These are phyloP conservation scores for Takashimella koratensis DNA, from an alignment of 1,284 basidiomycete species.

Conservation along the genomic window DNA sequence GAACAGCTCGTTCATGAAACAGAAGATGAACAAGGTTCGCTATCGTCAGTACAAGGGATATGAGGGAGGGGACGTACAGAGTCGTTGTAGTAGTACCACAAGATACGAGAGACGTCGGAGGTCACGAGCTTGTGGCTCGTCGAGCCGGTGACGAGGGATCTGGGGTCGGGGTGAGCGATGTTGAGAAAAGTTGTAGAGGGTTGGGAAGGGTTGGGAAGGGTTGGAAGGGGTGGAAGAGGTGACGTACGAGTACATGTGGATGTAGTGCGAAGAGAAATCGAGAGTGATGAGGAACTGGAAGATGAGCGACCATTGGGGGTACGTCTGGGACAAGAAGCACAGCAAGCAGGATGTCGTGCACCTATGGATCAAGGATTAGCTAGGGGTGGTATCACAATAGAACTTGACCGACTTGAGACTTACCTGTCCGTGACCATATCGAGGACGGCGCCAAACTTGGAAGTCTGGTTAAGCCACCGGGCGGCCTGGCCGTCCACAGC, in stretches of 20 bases:
- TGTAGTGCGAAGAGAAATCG: conserved; percentile 98
- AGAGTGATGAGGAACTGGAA: conserved; percentile 96
- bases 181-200: too few relatives aligned
- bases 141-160: conserved; percentile 89
- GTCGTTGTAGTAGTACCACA: conserved; percentile 93
- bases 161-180: conserved; percentile 47
- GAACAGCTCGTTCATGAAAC: conserved; percentile 96
- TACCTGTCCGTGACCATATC: conserved; percentile 99
- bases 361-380: conserved; percentile 56
- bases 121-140: conserved; percentile 88
- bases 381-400: conserved; percentile 1
- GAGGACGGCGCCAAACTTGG: conserved; percentile 94
- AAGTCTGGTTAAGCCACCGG: conserved; percentile 81
- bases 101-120: conserved; percentile 84
- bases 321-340: conserved; percentile 87
- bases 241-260: conserved; percentile 98
- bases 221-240: too few relatives aligned
- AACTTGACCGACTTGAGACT: conserved; percentile 24
- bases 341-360: conserved; percentile 95
- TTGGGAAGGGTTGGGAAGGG: too few relatives aligned
- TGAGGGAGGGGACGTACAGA: conserved; percentile 58
- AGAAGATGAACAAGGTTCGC: conserved; percentile 86
- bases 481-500: conserved; percentile 94
- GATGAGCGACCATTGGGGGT: conserved; percentile 72
- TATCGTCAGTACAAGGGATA: conserved; percentile 37